Percentiles rank a stretch among this genome's conserved stretches.
These are phyloP conservation scores for Gossypium thurberi DNA, from an alignment of 345 rosid genomes.

Conservation along the genomic window DNA sequence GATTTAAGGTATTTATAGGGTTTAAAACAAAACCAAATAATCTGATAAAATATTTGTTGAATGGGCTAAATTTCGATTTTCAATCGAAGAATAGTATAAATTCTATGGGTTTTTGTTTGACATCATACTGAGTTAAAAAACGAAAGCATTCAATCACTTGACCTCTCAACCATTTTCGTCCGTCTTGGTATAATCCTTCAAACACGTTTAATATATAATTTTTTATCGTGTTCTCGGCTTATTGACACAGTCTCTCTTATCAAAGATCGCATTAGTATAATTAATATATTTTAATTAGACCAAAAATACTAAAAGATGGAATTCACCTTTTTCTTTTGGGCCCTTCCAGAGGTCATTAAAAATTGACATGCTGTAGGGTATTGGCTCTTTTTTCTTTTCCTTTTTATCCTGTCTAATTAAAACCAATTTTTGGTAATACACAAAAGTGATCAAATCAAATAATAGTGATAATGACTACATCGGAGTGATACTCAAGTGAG, in stretches of 20 bases:
- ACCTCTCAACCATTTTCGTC: background rate
- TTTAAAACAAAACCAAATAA: no score
- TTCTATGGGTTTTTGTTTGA: constrained; percentile 6
- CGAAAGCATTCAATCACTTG: constrained; percentile 2
- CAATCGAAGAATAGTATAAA: background rate
- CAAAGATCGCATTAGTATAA: background rate
- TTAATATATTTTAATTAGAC: background rate
- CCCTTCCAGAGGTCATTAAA: background rate
- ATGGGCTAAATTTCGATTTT: background rate
- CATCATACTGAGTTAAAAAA: background rate
- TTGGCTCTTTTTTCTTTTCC: background rate
- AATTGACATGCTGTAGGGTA: background rate
- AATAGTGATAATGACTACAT: background rate
- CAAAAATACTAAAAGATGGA: background rate
- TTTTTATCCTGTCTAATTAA: background rate
- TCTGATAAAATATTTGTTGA: no score
- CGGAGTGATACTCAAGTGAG: no score
- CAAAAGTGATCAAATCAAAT: background rate
- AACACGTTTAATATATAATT: background rate
- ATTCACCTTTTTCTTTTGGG: background rate
- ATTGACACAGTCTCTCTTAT: constrained; percentile 2
- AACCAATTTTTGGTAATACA: background rate
- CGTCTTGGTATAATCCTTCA: constrained; percentile 2
- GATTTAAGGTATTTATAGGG: background rate
- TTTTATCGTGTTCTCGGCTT: background rate